Conservation (phyloP, 176 grass and related monocot genomes). For the Saccharum spontaneum region DNA sequence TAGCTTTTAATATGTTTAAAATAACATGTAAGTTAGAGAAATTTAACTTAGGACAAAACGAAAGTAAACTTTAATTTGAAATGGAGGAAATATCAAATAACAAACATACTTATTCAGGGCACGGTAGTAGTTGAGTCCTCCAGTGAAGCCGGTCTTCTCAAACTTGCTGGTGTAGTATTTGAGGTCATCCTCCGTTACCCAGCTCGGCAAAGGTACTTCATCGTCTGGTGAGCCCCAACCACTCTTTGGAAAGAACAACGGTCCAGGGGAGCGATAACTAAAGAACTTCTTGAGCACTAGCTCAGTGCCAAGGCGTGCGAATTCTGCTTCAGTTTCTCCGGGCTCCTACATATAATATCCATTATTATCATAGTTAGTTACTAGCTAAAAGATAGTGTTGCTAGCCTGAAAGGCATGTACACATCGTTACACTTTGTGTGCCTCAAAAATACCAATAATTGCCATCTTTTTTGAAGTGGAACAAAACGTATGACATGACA, state of each 20-base stretch:
- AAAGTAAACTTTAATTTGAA: neutral
- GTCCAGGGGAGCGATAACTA: conserved; percentile 34
- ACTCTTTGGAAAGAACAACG: conserved; percentile 50
- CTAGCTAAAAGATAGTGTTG: neutral
- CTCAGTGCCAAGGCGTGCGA: conserved; percentile 50
- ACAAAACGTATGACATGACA: neutral
- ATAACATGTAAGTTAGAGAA: neutral
- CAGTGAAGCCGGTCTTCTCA: conserved; percentile 66
- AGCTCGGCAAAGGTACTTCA: conserved; percentile 51
- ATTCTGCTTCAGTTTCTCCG: conserved; percentile 61
- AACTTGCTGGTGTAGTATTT: conserved; percentile 54
- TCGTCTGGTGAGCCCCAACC: conserved; percentile 64
- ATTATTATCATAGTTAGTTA: neutral
- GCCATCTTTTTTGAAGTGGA: neutral
- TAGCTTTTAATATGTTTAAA: neutral
- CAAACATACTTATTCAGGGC: conserved; percentile 50
- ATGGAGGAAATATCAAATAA: neutral
- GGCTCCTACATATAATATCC: conserved; percentile 42
- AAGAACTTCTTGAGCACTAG: conserved; percentile 53
- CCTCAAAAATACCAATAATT: neutral
- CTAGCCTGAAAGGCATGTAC: neutral
- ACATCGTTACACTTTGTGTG: neutral
- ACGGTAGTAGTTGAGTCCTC: conserved; percentile 70
- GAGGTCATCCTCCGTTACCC: conserved; percentile 61
- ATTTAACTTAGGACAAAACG: neutral